A percentile compares a stretch with the other conserved stretches of the same genome.
Conservation (phyloP, 148 eudicot genomes). For the Cornus florida region DNA sequence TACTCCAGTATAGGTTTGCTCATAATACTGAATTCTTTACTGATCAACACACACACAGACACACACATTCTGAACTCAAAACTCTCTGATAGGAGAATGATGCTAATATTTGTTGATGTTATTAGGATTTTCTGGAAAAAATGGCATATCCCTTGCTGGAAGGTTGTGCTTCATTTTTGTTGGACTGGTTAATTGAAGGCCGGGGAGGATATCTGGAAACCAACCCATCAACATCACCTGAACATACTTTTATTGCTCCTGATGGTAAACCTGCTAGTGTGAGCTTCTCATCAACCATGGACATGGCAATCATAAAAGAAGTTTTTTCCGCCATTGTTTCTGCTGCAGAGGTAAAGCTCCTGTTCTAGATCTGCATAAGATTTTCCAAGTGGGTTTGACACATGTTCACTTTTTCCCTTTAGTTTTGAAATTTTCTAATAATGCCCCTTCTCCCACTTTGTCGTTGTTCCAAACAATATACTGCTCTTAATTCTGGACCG, state of each 20-base stretch:
- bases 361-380: neutral
- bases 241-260: slow-evolving; percentile 68
- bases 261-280: slow-evolving; percentile 82
- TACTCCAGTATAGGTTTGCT: neutral
- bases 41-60: too few relatives aligned
- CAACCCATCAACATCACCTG: slow-evolving; percentile 91
- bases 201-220: slow-evolving; percentile 64
- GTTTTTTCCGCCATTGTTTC: slow-evolving; percentile 55
- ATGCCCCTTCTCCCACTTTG: too few relatives aligned
- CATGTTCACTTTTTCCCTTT: too few relatives aligned
- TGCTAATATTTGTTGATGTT: neutral
- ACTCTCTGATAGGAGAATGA: neutral
- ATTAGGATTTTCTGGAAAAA: slow-evolving; percentile 48
- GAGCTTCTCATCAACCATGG: slow-evolving; percentile 92
- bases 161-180: slow-evolving; percentile 64
- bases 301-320: slow-evolving; percentile 72
- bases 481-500: too few relatives aligned
- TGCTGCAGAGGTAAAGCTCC: slow-evolving; percentile 54
- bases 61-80: neutral
- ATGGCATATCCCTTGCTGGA: slow-evolving; percentile 75
- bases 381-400: too few relatives aligned
- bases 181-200: slow-evolving; percentile 87
- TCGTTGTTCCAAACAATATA: too few relatives aligned
- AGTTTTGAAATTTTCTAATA: too few relatives aligned
- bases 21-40: neutral